Conservation (phyloP, 805 yeast species). For the Ogataea sp. region DNA sequence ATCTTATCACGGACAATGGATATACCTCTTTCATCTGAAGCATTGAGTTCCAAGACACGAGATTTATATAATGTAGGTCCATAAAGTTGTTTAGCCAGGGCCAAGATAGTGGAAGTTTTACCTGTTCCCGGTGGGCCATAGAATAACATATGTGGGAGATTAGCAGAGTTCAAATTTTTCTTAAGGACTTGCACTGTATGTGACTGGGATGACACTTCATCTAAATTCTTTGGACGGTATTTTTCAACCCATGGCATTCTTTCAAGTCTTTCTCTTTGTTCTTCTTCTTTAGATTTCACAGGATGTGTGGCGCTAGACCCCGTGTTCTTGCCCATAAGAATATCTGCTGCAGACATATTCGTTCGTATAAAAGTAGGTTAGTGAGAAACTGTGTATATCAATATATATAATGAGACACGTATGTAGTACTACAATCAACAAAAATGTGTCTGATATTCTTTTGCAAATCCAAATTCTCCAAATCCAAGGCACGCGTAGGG, state of each 20-base stretch:
- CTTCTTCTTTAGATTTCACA: slow-evolving; percentile 5
- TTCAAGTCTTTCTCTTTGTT: slow-evolving; percentile 29
- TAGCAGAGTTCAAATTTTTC: slow-evolving; percentile 69
- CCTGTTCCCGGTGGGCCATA: slow-evolving; percentile 96
- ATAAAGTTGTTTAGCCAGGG: slow-evolving; percentile 70
- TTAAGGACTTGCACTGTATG: slow-evolving; percentile 80
- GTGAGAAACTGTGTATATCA: no score
- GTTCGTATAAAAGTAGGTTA: no score
- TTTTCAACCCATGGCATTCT: slow-evolving; percentile 91
- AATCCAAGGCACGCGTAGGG: no score
- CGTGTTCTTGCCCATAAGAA: slow-evolving; percentile 10
- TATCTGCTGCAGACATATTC: slow-evolving; percentile 12
- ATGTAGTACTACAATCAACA: no score
- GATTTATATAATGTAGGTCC: slow-evolving; percentile 63
- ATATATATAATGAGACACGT: no score
- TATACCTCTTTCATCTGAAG: slow-evolving; percentile 88
- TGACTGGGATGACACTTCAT: slow-evolving; percentile 87
- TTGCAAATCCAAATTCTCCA: not conserved
- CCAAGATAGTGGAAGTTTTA: slow-evolving; percentile 81
- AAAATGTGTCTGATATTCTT: not conserved
- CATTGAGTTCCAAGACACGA: slow-evolving; percentile 76
- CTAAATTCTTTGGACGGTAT: slow-evolving; percentile 81
- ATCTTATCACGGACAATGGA: slow-evolving; percentile 80
- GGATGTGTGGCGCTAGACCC: slow-evolving; percentile 8
- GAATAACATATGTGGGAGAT: slow-evolving; percentile 85